These are phyloP conservation scores for Tulasnella sp. DNA, from an alignment of 768 basidiomycete species.

Conservation along the genomic window DNA sequence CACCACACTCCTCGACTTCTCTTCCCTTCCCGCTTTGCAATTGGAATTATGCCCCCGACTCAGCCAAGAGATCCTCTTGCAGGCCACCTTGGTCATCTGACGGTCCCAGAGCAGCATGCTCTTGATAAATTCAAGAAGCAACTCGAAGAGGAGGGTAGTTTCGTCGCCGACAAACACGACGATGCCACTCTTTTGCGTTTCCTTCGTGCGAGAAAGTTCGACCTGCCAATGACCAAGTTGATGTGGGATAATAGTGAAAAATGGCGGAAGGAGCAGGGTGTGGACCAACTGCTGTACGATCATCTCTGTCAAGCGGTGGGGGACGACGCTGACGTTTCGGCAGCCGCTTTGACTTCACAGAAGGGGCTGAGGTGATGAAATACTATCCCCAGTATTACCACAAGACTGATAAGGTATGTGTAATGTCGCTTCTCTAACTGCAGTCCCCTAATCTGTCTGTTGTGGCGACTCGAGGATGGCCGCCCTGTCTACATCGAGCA, in stretches of 20 bases:
- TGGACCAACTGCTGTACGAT: slow-evolving; percentile 67
- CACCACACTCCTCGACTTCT: not conserved
- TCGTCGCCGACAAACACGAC: slow-evolving; percentile 62
- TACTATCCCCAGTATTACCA: slow-evolving; percentile 97
- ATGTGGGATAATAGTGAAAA: slow-evolving; percentile 81
- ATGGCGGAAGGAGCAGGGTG: slow-evolving; percentile 84
- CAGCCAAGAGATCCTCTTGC: slow-evolving; percentile 49
- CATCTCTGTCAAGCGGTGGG: slow-evolving; percentile 33
- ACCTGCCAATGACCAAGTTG: slow-evolving; percentile 69
- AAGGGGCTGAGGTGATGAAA: slow-evolving; percentile 77
- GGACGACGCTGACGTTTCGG: slow-evolving; percentile 11
- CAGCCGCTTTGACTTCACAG: slow-evolving; percentile 83
- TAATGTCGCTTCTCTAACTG: not conserved
- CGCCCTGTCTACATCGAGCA: slow-evolving; percentile 94
- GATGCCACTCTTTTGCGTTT: slow-evolving; percentile 73
- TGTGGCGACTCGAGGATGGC: slow-evolving; percentile 59
- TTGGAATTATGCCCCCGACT: slow-evolving; percentile 16
- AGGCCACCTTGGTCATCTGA: slow-evolving; percentile 75
- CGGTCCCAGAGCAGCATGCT: slow-evolving; percentile 50
- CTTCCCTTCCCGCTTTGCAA: not conserved
- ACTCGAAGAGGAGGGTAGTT: slow-evolving; percentile 56
- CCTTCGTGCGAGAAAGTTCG: slow-evolving; percentile 89
- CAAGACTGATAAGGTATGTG: slow-evolving; percentile 80
- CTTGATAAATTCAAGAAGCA: slow-evolving; percentile 66
- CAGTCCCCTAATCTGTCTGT: not conserved